Base-by-base conservation (phyloP, 2,329 filamentous ascomycete species). In the Ascomycota sp. region DNA sequence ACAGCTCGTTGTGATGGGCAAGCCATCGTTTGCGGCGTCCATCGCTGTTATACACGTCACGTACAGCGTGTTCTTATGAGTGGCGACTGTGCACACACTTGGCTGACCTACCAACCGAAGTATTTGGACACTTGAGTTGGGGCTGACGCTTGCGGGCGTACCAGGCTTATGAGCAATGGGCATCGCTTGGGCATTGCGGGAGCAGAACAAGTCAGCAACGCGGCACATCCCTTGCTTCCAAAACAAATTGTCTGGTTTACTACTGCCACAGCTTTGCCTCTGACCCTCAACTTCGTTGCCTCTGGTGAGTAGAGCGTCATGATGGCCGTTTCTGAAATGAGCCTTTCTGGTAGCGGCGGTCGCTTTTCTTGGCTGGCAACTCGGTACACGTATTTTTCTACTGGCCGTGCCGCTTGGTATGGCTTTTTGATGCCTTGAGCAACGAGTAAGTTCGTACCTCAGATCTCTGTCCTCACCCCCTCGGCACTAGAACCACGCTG, bases 211-310 rank as follows among this genome's bases (percentile, higher is more conserved):
- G n/a, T n/a, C n/a, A n/a, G n/a, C n/a, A n/a, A n/a, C n/a, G n/a
- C n/a, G n/a, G n/a, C n/a, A n/a, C n/a, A n/a, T n/a, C n/a, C n/a
- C n/a, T n/a, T n/a, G n/a, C n/a, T n/a, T n/a, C n/a, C n/a, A n/a
- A n/a, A n/a, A n/a, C n/a, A n/a, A n/a, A n/a, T n/a, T n/a, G n/a
- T n/a, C n/a, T n/a, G n/a, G n/a, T n/a, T n/a, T n/a, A n/a, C n/a
- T n/a, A n/a, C n/a, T 12, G 10, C 12, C 4, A 8, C 44, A 89
- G 80, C 76, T 40, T 57, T 82, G 39, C 80, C 80, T 42, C 59
- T 89, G 53, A 78, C 80, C 52, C 63, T 89, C 48, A 89, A 89
- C 59, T 89, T 89, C 61, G 79, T 89, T 59, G 80, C 80, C 52
- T 81, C 79, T 61, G 78, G 80, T 89, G 72, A 86, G 80, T 86